phyloP scores from a whole-genome alignment of 192 early-diverging fungal species.

The Oehlia diaphana region DNA sequence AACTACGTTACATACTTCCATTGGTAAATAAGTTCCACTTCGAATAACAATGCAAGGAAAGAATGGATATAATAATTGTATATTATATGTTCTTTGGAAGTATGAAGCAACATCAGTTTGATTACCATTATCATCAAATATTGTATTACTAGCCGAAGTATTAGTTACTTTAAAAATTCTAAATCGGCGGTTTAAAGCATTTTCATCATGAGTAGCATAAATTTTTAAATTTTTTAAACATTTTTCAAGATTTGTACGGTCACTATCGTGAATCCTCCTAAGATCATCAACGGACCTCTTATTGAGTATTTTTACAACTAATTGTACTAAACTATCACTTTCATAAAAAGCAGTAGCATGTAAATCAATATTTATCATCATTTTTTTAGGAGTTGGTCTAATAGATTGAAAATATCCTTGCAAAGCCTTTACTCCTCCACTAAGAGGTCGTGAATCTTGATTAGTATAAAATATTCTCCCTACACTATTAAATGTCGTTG shows the following conservation, averaged over 20 bases:
- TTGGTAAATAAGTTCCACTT: slow-evolving; percentile 70
- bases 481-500: slow-evolving; percentile 71
- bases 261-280: slow-evolving; percentile 45
- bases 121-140: slow-evolving; percentile 64
- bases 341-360: slow-evolving; percentile 68
- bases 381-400: slow-evolving; percentile 49
- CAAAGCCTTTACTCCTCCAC: slow-evolving; percentile 86
- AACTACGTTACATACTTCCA: slow-evolving; percentile 87
- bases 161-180: slow-evolving; percentile 67
- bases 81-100: slow-evolving; percentile 73
- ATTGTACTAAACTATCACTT: slow-evolving; percentile 66
- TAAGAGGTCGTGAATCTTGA: slow-evolving; percentile 44
- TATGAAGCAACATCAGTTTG: slow-evolving; percentile 69
- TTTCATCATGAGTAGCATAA: slow-evolving; percentile 59
- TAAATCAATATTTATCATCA: slow-evolving; percentile 75
- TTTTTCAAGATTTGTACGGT: slow-evolving; percentile 49
- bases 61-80: slow-evolving; percentile 68
- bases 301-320: slow-evolving; percentile 69
- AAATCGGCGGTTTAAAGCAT: slow-evolving; percentile 58
- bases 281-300: slow-evolving; percentile 48
- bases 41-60: slow-evolving; percentile 80
- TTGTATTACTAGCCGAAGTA: slow-evolving; percentile 65
- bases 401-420: slow-evolving; percentile 90
- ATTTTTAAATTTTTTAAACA: slow-evolving; percentile 55
- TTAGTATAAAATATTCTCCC: slow-evolving; percentile 91